These are phyloP conservation scores for Cadophora malorum DNA, from an alignment of 2,329 filamentous ascomycete genomes.

Conservation along the genomic window DNA sequence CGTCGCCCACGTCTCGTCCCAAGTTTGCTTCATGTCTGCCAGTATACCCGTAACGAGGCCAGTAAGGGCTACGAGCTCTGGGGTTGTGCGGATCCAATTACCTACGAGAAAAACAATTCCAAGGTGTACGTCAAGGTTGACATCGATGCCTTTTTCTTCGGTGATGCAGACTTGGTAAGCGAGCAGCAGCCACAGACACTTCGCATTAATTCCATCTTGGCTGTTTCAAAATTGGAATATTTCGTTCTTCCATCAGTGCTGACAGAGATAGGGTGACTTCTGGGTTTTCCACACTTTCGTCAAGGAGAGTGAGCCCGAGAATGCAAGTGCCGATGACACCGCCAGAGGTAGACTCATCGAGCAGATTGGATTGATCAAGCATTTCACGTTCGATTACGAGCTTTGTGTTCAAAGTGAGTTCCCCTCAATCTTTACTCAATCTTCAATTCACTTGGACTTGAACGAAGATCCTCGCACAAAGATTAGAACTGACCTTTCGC, in stretches of 20 bases:
- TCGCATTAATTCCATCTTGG: not conserved
- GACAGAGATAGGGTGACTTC: slow-evolving; percentile 1
- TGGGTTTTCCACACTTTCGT: slow-evolving; percentile 15
- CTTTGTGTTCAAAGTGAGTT: slow-evolving; percentile 9
- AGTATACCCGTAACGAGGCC: slow-evolving; percentile 8
- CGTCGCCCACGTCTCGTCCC: slow-evolving; percentile 13
- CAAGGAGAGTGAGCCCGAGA: not conserved
- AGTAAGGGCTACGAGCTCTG: slow-evolving; percentile 17
- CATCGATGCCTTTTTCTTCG: slow-evolving; percentile 19
- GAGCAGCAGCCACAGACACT: not conserved
- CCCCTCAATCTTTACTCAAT: not conserved
- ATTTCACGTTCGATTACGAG: slow-evolving; percentile 20
- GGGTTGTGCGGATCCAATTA: slow-evolving; percentile 12
- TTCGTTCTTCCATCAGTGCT: not conserved
- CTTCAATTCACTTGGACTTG: not conserved
- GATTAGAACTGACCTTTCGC: not conserved
- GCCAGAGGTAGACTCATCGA: slow-evolving; percentile 9
- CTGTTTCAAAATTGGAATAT: not conserved
- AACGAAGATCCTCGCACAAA: not conserved
- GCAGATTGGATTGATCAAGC: slow-evolving; percentile 19
- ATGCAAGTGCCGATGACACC: slow-evolving; percentile 7
- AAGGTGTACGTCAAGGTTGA: slow-evolving; percentile 23
- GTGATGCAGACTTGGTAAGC: slow-evolving; percentile 7
- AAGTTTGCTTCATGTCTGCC: slow-evolving; percentile 18
- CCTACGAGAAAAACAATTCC: not conserved